Conservation (phyloP, 1,284 basidiomycete genomes). For the Puccinia polysora region DNA sequence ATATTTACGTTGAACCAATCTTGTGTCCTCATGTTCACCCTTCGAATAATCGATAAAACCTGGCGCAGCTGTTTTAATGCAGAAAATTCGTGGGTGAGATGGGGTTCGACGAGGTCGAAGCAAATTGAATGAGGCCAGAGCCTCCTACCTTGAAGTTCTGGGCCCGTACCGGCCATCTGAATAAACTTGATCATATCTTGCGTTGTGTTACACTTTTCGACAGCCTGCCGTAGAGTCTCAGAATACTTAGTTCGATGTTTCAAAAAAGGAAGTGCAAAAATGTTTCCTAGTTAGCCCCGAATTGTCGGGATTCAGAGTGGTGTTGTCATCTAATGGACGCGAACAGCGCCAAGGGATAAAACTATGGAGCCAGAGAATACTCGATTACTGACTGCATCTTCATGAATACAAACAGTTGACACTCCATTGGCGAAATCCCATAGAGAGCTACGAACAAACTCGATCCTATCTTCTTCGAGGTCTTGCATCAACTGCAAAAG, state of each 20-base stretch:
- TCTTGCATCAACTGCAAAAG: constrained; percentile 71
- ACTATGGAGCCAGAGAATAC: neutral
- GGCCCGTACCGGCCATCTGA: constrained; percentile 32
- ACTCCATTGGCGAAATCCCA: constrained; percentile 95
- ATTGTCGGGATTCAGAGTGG: neutral
- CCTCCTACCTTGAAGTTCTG: constrained; percentile 19
- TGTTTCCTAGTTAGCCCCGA: neutral
- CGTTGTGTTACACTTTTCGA: constrained; percentile 22
- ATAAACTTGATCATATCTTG: constrained; percentile 35
- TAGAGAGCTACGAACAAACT: constrained; percentile 88
- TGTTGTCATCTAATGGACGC: neutral
- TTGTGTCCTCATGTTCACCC: constrained; percentile 24
- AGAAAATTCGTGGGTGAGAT: neutral
- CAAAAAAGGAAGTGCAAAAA: neutral
- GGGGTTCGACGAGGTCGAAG: neutral
- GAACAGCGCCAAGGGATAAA: neutral
- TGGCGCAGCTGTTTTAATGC: constrained; percentile 18
- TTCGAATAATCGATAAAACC: constrained; percentile 35
- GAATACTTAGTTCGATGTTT: constrained; percentile 19
- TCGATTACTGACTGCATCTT: constrained; percentile 71
- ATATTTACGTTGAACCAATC: constrained; percentile 1
- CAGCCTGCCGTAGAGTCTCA: constrained; percentile 14
- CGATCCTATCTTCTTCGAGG: constrained; percentile 85
- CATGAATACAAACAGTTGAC: constrained; percentile 87
- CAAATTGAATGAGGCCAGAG: neutral